These are phyloP conservation scores for Leptodontidium sp. DNA, from an alignment of 2,329 filamentous ascomycete genomes.

Conservation along the genomic window DNA sequence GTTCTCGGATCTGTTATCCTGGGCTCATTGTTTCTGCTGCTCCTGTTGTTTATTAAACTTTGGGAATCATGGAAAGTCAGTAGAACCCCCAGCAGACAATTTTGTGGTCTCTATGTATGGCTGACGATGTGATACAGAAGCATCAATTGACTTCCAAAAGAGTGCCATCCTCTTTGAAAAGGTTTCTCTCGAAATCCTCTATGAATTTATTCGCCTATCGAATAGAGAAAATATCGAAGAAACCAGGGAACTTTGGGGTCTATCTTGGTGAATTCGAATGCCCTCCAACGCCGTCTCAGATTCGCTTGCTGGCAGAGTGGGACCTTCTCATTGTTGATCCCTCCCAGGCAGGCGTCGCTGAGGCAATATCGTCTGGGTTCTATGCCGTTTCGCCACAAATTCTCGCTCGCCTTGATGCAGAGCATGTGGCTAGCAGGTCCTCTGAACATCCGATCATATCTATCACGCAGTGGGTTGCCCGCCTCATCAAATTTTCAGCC, in stretches of 20 bases:
- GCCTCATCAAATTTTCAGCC: conserved; percentile 30
- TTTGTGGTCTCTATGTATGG: too few relatives aligned
- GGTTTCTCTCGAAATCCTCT: conserved; percentile 29
- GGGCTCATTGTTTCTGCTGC: conserved; percentile 34
- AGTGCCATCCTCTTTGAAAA: conserved; percentile 29
- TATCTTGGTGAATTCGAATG: conserved; percentile 51
- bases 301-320: conserved; percentile 51
- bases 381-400: conserved; percentile 34
- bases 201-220: conserved; percentile 31
- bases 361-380: conserved; percentile 44
- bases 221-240: conserved; percentile 30
- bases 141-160: conserved; percentile 24
- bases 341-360: conserved; percentile 47
- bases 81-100: not conserved
- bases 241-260: conserved; percentile 47
- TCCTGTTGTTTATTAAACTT: conserved; percentile 26
- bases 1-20: conserved; percentile 38
- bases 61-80: conserved; percentile 20
- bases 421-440: conserved; percentile 17
- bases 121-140: conserved; percentile 22
- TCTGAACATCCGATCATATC: conserved; percentile 25
- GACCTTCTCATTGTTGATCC: conserved; percentile 56
- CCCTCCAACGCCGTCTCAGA: conserved; percentile 46
- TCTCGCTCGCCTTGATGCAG: conserved; percentile 40
- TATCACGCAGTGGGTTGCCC: conserved; percentile 32